These are phyloP conservation scores for Penicillium hesseltinei DNA, from an alignment of 2,329 filamentous ascomycete species.

Conservation along the genomic window DNA sequence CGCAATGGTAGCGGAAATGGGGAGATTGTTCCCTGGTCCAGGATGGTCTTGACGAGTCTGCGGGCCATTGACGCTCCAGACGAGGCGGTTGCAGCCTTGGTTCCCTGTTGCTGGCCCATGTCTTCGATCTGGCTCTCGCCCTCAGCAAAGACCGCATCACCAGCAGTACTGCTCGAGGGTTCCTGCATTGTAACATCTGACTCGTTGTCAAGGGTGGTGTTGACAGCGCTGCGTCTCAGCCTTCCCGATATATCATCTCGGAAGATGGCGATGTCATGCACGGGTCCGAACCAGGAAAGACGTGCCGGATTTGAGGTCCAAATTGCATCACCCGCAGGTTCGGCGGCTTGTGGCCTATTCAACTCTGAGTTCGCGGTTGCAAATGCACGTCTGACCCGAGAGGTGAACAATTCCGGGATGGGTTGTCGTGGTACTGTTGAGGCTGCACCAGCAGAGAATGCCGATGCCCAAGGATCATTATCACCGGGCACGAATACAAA, in stretches of 20 bases:
- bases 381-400: constrained; percentile 77
- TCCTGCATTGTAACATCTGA: constrained; percentile 31
- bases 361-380: constrained; percentile 71
- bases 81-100: constrained; percentile 24
- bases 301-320: constrained; percentile 89
- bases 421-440: constrained; percentile 49
- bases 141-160: constrained; percentile 27
- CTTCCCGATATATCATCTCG: constrained; percentile 82
- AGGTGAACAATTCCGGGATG: constrained; percentile 88
- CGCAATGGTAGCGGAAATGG: constrained; percentile 79
- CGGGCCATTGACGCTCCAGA: constrained; percentile 54
- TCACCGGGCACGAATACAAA: constrained; percentile 95
- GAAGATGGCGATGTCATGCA: constrained; percentile 82
- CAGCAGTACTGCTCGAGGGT: constrained; percentile 8
- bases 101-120: constrained; percentile 14
- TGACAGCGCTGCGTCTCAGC: constrained; percentile 72
- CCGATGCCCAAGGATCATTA: constrained; percentile 94
- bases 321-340: constrained; percentile 67
- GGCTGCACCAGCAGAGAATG: constrained; percentile 59
- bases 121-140: constrained; percentile 29
- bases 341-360: constrained; percentile 50
- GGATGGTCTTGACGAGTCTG: constrained; percentile 82
- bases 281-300: constrained; percentile 79
- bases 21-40: constrained; percentile 85
- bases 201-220: constrained; percentile 53